Evolutionary conservation across 495 filamentous ascomycete genomes (phyloP).

Genomic region (Talaromyces trachyspermus): DNA sequence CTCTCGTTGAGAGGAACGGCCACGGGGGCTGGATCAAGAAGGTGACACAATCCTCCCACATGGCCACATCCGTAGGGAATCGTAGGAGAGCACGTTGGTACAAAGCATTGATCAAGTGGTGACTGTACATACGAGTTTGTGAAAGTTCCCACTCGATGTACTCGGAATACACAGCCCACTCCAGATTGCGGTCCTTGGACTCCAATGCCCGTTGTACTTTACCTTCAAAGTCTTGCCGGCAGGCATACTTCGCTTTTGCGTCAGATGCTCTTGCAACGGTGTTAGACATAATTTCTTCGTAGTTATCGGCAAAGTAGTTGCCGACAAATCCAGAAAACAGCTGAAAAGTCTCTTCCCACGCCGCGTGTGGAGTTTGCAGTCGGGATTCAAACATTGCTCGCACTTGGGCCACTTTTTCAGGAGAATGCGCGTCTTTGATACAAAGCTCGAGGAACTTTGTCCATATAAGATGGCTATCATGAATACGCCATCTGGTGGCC

Average conservation of each 20-base stretch:
- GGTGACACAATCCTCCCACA: conserved; percentile 78
- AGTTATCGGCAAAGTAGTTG: conserved; percentile 63
- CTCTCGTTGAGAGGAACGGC: conserved; percentile 17
- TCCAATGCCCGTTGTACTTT: conserved; percentile 53
- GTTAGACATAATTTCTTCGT: conserved; percentile 72
- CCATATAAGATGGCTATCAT: conserved; percentile 86
- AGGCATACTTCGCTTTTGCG: conserved; percentile 59
- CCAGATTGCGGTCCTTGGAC: conserved; percentile 47
- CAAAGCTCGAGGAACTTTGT: conserved; percentile 62
- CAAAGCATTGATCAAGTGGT: conserved; percentile 61
- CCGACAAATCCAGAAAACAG: conserved; percentile 76
- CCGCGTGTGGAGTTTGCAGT: conserved; percentile 70
- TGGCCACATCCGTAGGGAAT: conserved; percentile 58
- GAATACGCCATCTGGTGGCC: conserved; percentile 71
- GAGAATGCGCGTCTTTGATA: conserved; percentile 49
- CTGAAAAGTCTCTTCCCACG: conserved; percentile 80
- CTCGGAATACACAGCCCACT: conserved; percentile 54
- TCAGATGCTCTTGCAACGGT: conserved; percentile 56
- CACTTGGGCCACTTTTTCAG: conserved; percentile 56
- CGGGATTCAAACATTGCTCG: conserved; percentile 64
- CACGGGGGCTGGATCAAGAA: conserved; percentile 51
- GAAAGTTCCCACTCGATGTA: conserved; percentile 81
- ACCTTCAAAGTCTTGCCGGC: conserved; percentile 66
- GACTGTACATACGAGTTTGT: conserved; percentile 46
- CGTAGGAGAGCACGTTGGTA: conserved; percentile 68